Conservation (phyloP, 2,329 filamentous ascomycete genomes). For the Penicillium sp. region DNA sequence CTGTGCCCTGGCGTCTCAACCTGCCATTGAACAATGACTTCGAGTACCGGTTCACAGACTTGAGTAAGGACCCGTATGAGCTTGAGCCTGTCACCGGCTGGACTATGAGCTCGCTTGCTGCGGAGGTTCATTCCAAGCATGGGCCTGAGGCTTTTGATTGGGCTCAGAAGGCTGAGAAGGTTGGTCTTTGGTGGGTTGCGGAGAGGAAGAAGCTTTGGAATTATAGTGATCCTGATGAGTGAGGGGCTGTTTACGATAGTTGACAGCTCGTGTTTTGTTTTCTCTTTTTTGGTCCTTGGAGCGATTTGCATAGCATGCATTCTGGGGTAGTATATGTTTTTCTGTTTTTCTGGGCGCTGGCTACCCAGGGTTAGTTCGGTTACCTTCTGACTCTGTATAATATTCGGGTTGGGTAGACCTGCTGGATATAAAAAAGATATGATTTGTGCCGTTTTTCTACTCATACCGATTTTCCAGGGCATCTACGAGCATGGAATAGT, state of each 20-base stretch:
- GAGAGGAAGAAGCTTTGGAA: conserved; percentile 34
- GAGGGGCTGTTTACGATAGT: neutral
- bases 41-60: conserved; percentile 36
- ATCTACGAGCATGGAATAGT: neutral
- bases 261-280: neutral
- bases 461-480: neutral
- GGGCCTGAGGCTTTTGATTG: conserved; percentile 37
- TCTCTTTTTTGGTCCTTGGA: neutral
- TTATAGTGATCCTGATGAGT: conserved; percentile 14
- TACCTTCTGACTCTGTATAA: neutral
- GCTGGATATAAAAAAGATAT: neutral
- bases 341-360: neutral
- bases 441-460: neutral
- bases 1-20: conserved; percentile 67
- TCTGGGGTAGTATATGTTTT: neutral
- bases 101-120: conserved; percentile 27
- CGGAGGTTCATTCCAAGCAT: conserved; percentile 26
- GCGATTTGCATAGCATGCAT: conserved; percentile 3
- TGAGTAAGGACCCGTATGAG: conserved; percentile 37
- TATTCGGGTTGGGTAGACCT: neutral
- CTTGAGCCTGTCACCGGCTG: conserved; percentile 32
- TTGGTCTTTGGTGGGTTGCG: conserved; percentile 41
- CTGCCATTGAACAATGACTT: conserved; percentile 77
- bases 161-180: conserved; percentile 37
- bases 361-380: neutral